These are phyloP conservation scores for Rhizophagus clarus DNA, from an alignment of 192 early-diverging fungal genomes.

Conservation along the genomic window DNA sequence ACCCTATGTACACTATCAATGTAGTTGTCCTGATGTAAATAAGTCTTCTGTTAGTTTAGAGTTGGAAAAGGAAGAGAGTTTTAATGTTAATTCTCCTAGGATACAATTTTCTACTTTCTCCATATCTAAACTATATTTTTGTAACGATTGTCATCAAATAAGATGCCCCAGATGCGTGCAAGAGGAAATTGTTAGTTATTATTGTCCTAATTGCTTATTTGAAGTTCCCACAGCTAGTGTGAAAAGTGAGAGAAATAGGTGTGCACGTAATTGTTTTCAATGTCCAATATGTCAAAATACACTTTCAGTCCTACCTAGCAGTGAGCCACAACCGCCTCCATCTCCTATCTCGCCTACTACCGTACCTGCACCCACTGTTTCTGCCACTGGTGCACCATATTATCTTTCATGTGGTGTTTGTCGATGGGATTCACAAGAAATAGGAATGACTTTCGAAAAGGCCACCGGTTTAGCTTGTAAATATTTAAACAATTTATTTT, in stretches of 20 bases:
- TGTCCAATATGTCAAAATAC: slow-evolving; percentile 87
- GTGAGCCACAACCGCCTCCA: slow-evolving; percentile 29
- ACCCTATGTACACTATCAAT: slow-evolving; percentile 43
- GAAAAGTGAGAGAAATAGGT: slow-evolving; percentile 95
- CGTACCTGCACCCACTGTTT: slow-evolving; percentile 24
- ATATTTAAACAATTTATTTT: not conserved
- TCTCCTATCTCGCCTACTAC: slow-evolving; percentile 11
- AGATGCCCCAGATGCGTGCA: slow-evolving; percentile 81
- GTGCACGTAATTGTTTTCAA: slow-evolving; percentile 91
- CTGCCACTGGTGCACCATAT: slow-evolving; percentile 52
- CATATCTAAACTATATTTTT: slow-evolving; percentile 81
- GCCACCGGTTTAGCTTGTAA: slow-evolving; percentile 87
- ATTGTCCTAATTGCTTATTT: slow-evolving; percentile 96
- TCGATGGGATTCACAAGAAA: slow-evolving; percentile 91
- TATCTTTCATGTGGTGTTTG: slow-evolving; percentile 85
- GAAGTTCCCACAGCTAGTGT: slow-evolving; percentile 95
- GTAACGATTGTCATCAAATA: slow-evolving; percentile 81
- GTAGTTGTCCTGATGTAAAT: slow-evolving; percentile 36
- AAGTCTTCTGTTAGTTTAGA: not conserved
- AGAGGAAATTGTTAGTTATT: slow-evolving; percentile 87
- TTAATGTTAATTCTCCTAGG: slow-evolving; percentile 32
- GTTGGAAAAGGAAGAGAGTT: slow-evolving; percentile 9
- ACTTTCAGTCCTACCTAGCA: slow-evolving; percentile 70
- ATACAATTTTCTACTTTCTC: slow-evolving; percentile 46
- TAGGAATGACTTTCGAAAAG: slow-evolving; percentile 91